Base-by-base conservation (phyloP, 495 filamentous ascomycete species). In the Aspergillus ostianus region DNA sequence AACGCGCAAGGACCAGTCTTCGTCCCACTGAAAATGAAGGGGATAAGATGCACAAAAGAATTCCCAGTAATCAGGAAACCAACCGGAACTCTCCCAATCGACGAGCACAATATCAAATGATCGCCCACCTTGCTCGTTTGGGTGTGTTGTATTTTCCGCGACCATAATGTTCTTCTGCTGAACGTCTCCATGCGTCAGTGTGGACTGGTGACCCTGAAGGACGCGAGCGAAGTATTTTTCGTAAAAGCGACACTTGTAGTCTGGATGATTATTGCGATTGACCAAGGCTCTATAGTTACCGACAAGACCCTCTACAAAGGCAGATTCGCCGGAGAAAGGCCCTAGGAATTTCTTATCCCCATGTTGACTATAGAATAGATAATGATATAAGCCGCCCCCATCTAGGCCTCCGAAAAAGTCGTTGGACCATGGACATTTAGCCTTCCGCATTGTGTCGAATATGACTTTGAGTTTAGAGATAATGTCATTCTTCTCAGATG, bases 111-210 rank as follows among this genome's bases (percentile, higher is more conserved):
- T 27, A 32, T 69, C 64, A 61, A 67, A 67, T 45, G 61, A 66
- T 58, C 64, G 64, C 32, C 61, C 67, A 48, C 64, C 69, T 58
- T 66, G 64, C 46, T 63, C 49, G 27, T 67, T 69, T 51, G 6
- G 55, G 20, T 47, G 9, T 47, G 29, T 65, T 17, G 23, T 53
- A 59, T 63, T 67, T 48, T 70, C 63, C n/a, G 20, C 58, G 47
- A 68, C 62, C 56, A 70, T 62, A 58, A 70, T 70, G 54, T 72
- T 70, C 58, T 70, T 72, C 60, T 64, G 63, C 58, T 72, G 67
- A 55, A 65, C 48, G 48, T 70, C 67, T 45, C 69, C 65, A 56
- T 72, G 70, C 23, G 67, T 70, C 50, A 72, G 60, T 23, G 61
- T 70, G 0, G 69, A 64, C 61, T 51, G 63, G 47, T 72, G 67